phyloP scores from a whole-genome alignment of 2,329 filamentous ascomycete genomes.

The Neopestalotiopsis sp. region DNA sequence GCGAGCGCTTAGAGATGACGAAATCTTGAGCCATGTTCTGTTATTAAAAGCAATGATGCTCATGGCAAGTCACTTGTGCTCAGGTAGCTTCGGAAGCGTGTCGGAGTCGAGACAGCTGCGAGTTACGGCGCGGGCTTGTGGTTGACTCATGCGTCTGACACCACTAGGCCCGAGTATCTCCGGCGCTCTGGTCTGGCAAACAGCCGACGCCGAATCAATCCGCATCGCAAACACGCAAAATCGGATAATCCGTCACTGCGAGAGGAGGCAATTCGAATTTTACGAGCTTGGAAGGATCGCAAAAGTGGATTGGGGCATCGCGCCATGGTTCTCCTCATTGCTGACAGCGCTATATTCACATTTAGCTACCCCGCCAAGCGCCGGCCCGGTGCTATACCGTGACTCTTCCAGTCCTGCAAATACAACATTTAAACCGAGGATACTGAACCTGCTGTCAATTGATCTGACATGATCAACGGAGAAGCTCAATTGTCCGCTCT shows the following conservation, averaged over 20 bases:
- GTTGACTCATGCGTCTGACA: background rate
- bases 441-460: no score
- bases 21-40: no score
- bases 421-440: background rate
- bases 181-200: background rate
- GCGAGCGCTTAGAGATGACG: no score
- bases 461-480: no score
- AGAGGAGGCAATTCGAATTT: no score
- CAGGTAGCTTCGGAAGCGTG: background rate
- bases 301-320: background rate
- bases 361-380: background rate
- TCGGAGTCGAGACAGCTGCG: background rate
- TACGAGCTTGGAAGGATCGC: no score
- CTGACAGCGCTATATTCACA: background rate
- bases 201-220: background rate
- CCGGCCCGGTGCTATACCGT: background rate
- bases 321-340: background rate
- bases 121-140: background rate
- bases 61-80: background rate
- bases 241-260: background rate
- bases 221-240: background rate
- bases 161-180: background rate
- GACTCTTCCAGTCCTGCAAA: background rate
- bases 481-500: no score
- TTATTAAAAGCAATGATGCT: no score